phyloP scores from a whole-genome alignment of 768 basidiomycete species.

The Trametes coccinea region DNA sequence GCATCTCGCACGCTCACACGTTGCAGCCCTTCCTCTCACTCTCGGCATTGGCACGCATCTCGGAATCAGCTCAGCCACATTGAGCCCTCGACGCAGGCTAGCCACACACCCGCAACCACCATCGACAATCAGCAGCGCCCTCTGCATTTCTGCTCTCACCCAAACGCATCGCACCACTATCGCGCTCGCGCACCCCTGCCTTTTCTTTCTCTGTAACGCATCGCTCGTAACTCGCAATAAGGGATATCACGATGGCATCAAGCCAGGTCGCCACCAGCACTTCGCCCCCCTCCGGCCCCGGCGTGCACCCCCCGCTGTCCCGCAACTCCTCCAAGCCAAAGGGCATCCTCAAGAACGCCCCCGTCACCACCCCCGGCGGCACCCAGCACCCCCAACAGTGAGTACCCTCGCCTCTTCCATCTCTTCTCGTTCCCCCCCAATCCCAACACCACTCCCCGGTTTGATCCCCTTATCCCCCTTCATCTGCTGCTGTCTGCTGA shows the following conservation, averaged over 20 bases:
- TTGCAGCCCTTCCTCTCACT: too few relatives aligned
- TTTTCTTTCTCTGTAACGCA: too few relatives aligned
- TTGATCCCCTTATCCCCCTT: neutral
- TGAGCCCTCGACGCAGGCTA: too few relatives aligned
- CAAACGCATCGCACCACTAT: too few relatives aligned
- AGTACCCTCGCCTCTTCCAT: constrained; percentile 27
- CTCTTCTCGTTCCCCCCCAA: neutral
- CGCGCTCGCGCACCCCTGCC: too few relatives aligned
- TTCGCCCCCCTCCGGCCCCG: constrained; percentile 6
- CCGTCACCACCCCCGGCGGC: constrained; percentile 41
- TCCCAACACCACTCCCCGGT: neutral
- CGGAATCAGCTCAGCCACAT: too few relatives aligned
- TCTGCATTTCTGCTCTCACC: too few relatives aligned
- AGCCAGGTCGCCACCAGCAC: constrained; percentile 1
- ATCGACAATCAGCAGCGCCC: too few relatives aligned
- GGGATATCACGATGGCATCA: neutral
- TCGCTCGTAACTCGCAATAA: too few relatives aligned
- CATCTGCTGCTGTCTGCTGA: neutral
- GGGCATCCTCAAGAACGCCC: constrained; percentile 86
- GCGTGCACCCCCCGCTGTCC: constrained; percentile 45
- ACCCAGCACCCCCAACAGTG: constrained; percentile 46
- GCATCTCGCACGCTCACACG: neutral
- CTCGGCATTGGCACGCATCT: too few relatives aligned
- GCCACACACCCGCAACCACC: neutral
- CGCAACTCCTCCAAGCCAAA: constrained; percentile 73